phyloP scores from a whole-genome alignment of 768 basidiomycete species.

The Boletus rubroflammeus region DNA sequence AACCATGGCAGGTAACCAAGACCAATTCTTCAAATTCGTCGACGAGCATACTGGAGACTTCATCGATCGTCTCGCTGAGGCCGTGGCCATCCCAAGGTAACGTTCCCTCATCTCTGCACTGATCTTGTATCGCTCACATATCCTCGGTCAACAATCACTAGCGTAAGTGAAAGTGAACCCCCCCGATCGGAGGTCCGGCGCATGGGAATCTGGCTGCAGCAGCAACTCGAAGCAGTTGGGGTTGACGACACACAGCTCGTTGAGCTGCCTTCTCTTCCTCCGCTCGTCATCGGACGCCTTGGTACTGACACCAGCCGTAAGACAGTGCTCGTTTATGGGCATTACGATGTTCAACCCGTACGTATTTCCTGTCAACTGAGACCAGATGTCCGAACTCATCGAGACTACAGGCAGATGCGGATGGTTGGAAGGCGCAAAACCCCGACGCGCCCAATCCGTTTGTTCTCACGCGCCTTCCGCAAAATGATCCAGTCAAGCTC shows the following conservation, averaged over 20 bases:
- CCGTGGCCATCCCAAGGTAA: background rate
- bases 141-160: background rate
- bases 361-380: conserved; percentile 16
- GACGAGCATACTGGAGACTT: background rate
- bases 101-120: background rate
- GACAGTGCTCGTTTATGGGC: conserved; percentile 86
- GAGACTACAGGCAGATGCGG: background rate
- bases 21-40: background rate
- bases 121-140: background rate
- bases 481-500: conserved; percentile 47
- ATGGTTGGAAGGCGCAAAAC: background rate
- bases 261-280: background rate
- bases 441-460: background rate
- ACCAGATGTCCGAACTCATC: background rate
- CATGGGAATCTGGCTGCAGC: background rate
- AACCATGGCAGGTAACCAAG: background rate
- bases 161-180: background rate
- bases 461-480: conserved; percentile 31
- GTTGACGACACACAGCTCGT: background rate
- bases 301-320: background rate
- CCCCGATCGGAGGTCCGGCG: background rate
- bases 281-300: background rate
- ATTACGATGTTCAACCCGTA: conserved; percentile 90
- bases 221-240: background rate
- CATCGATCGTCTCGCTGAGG: background rate